Percentiles rank a stretch among this genome's conserved stretches.
Conservation (phyloP, 176 grass and related monocot genomes). For the Alopecurus myosuroides region DNA sequence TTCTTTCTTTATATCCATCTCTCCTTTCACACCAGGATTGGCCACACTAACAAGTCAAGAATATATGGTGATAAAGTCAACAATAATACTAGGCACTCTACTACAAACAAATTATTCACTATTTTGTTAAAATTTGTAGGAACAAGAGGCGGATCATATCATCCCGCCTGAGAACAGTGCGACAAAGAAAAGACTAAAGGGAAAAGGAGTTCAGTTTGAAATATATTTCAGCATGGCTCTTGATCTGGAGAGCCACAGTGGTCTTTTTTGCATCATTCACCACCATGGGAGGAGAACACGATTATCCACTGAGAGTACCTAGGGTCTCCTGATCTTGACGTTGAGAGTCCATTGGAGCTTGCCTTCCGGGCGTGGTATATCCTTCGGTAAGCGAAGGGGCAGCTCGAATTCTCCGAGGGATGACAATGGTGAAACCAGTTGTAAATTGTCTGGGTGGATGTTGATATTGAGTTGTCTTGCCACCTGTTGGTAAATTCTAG, state of each 20-base stretch:
- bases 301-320: background rate
- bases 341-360: slow-evolving; percentile 88
- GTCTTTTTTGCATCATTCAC: background rate
- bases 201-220: background rate
- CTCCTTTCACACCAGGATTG: background rate
- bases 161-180: background rate
- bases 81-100: background rate
- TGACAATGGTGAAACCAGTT: slow-evolving; percentile 50
- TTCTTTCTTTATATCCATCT: slow-evolving; percentile 3
- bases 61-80: background rate
- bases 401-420: slow-evolving; percentile 80
- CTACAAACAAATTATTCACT: slow-evolving; percentile 3
- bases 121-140: background rate
- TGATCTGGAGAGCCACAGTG: background rate
- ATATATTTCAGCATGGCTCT: background rate
- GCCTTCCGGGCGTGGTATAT: slow-evolving; percentile 76
- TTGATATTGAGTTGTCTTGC: slow-evolving; percentile 71
- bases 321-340: slow-evolving; percentile 83
- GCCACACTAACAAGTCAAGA: slow-evolving; percentile 10
- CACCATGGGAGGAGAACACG: background rate
- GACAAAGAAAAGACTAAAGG: background rate
- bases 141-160: background rate
- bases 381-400: slow-evolving; percentile 70
- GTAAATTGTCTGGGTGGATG: slow-evolving; percentile 83
- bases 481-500: slow-evolving; percentile 38